These are phyloP conservation scores for Lomentospora prolificans DNA, from an alignment of 2,329 filamentous ascomycete genomes.

Conservation along the genomic window DNA sequence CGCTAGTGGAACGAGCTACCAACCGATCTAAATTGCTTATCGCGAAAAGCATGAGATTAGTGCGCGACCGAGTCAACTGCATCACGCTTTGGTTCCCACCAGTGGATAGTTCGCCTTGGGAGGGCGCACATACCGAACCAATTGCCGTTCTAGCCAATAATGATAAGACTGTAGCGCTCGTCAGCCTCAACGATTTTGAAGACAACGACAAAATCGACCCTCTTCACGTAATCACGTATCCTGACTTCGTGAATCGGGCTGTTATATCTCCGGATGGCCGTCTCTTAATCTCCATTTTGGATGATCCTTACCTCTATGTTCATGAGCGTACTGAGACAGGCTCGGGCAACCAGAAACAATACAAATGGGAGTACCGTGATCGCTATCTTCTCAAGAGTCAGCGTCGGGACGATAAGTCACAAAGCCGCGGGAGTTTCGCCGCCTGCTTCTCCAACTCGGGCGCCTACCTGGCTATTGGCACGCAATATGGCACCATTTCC, in stretches of 20 bases:
- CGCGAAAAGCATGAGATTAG: constrained; percentile 43
- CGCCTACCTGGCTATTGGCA: constrained; percentile 63
- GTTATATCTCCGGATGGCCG: constrained; percentile 85
- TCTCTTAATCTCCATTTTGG: constrained; percentile 73
- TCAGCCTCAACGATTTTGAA: constrained; percentile 57
- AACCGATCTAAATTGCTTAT: constrained; percentile 16
- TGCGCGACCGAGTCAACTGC: constrained; percentile 55
- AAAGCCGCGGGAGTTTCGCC: constrained; percentile 62
- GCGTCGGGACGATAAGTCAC: constrained; percentile 39
- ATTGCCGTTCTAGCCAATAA: constrained; percentile 82
- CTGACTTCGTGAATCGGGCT: constrained; percentile 85
- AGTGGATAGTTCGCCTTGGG: constrained; percentile 16
- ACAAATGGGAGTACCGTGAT: constrained; percentile 41
- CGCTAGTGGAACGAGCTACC: constrained; percentile 26
- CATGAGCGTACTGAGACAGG: constrained; percentile 47
- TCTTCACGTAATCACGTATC: constrained; percentile 62
- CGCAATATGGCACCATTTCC: constrained; percentile 71
- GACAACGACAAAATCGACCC: constrained; percentile 37
- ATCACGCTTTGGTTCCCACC: constrained; percentile 54
- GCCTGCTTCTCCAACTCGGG: constrained; percentile 68
- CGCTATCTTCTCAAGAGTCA: constrained; percentile 50
- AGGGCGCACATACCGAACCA: constrained; percentile 34
- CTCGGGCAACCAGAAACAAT: constrained; percentile 18
- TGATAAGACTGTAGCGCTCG: constrained; percentile 79
- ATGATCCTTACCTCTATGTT: constrained; percentile 78